Evolutionary conservation across 2,329 filamentous ascomycete species (phyloP).

Genomic region (Fusarium sterilihyphosum): DNA sequence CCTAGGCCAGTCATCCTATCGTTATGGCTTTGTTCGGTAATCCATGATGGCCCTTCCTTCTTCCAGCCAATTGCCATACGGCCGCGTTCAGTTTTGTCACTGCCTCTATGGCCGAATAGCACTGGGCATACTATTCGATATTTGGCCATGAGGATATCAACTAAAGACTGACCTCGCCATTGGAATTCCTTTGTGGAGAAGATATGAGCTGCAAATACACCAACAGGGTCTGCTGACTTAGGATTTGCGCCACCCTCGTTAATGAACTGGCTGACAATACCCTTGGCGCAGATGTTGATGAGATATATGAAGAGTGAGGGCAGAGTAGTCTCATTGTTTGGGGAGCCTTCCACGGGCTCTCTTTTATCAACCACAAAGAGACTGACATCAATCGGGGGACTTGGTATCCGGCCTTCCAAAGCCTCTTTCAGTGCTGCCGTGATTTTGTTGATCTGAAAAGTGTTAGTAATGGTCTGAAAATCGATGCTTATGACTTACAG

Average conservation of each 20-base stretch:
- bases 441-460: constrained; percentile 49
- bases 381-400: constrained; percentile 63
- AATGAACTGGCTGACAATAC: constrained; percentile 74
- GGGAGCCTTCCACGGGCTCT: constrained; percentile 59
- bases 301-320: constrained; percentile 78
- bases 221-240: constrained; percentile 78
- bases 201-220: constrained; percentile 78
- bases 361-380: constrained; percentile 61
- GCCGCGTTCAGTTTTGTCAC: constrained; percentile 76
- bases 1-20: constrained; percentile 86
- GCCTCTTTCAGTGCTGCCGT: constrained; percentile 61
- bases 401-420: constrained; percentile 61
- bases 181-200: constrained; percentile 76
- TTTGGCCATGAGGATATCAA: constrained; percentile 88
- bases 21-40: constrained; percentile 77
- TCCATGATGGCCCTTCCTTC: constrained; percentile 67
- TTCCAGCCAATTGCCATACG: constrained; percentile 78
- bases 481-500: constrained; percentile 45
- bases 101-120: constrained; percentile 83
- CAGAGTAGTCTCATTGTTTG: constrained; percentile 63
- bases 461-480: constrained; percentile 23
- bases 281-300: constrained; percentile 80
- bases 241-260: constrained; percentile 72
- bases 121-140: constrained; percentile 83
- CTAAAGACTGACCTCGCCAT: constrained; percentile 74